Percentiles rank a stretch among this genome's conserved stretches.
Evolutionary conservation across 2,329 filamentous ascomycete genomes (phyloP).

Genomic region (Xylaria sp.): DNA sequence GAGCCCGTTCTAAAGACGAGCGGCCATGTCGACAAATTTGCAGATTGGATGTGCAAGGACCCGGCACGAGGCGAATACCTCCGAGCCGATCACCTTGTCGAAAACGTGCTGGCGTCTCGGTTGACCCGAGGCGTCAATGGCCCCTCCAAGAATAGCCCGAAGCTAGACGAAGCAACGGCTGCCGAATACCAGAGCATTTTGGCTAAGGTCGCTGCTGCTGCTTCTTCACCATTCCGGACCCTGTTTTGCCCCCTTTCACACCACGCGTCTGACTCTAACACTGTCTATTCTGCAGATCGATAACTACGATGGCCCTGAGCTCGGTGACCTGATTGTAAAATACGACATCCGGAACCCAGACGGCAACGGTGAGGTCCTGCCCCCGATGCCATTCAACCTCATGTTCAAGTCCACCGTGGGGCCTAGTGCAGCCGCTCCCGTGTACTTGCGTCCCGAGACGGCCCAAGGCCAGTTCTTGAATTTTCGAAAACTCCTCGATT

Average conservation of each 20-base stretch:
- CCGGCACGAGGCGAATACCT: conserved; percentile 97
- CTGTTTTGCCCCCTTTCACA: background rate
- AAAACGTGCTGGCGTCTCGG: conserved; percentile 80
- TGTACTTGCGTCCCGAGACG: conserved; percentile 67
- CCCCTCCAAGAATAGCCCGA: conserved; percentile 66
- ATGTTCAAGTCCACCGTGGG: conserved; percentile 78
- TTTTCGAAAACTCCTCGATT: conserved; percentile 74
- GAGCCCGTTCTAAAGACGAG: conserved; percentile 82
- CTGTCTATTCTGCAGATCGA: conserved; percentile 57
- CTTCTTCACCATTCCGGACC: background rate
- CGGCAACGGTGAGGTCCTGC: conserved; percentile 67
- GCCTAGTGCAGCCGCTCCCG: conserved; percentile 70
- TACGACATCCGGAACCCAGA: conserved; percentile 73
- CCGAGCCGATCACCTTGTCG: conserved; percentile 93
- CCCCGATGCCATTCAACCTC: conserved; percentile 74
- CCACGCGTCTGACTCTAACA: background rate
- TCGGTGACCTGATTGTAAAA: conserved; percentile 70
- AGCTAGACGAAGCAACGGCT: conserved; percentile 68
- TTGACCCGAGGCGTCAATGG: conserved; percentile 67
- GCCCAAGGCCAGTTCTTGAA: conserved; percentile 76
- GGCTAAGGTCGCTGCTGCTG: conserved; percentile 57
- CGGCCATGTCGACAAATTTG: conserved; percentile 97
- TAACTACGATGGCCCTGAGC: conserved; percentile 70
- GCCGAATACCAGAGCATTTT: conserved; percentile 73
- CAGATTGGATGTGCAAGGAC: conserved; percentile 99